These are phyloP conservation scores for Pythium diclinum DNA, from an alignment of 352 stramenopile species.

Conservation along the genomic window DNA sequence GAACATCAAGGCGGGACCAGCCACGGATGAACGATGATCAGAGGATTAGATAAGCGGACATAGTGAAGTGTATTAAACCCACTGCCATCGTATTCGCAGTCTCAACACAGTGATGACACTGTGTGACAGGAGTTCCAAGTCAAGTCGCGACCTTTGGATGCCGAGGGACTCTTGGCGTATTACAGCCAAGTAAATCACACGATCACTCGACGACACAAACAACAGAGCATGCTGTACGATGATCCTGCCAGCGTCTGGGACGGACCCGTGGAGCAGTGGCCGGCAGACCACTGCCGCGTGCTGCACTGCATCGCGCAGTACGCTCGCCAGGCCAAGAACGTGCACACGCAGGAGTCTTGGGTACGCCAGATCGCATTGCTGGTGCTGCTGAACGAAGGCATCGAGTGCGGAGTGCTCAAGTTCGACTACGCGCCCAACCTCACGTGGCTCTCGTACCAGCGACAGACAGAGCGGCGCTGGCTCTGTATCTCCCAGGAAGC, in stretches of 20 bases:
- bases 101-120: not conserved
- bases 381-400: slow-evolving; percentile 95
- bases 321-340: slow-evolving; percentile 80
- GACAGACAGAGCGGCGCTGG: slow-evolving; percentile 71
- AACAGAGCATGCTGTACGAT: not conserved
- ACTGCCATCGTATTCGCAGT: not conserved
- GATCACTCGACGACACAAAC: not conserved
- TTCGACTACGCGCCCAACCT: slow-evolving; percentile 96
- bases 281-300: slow-evolving; percentile 93
- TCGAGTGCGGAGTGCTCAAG: slow-evolving; percentile 90
- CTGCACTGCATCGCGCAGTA: slow-evolving; percentile 95
- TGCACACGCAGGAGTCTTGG: slow-evolving; percentile 91
- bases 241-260: slow-evolving; percentile 41
- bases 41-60: not conserved
- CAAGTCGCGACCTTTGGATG: slow-evolving; percentile 3
- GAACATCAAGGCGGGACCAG: not conserved
- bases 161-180: not conserved
- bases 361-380: slow-evolving; percentile 93
- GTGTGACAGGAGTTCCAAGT: not conserved
- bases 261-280: slow-evolving; percentile 51
- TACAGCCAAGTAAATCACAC: not conserved
- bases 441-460: slow-evolving; percentile 88
- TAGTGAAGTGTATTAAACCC: slow-evolving; percentile 3
- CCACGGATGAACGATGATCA: not conserved
- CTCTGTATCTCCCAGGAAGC: slow-evolving; percentile 94